These are phyloP conservation scores for Phlyctochytrium bullatum DNA, from an alignment of 192 early-diverging fungal genomes.

Conservation along the genomic window DNA sequence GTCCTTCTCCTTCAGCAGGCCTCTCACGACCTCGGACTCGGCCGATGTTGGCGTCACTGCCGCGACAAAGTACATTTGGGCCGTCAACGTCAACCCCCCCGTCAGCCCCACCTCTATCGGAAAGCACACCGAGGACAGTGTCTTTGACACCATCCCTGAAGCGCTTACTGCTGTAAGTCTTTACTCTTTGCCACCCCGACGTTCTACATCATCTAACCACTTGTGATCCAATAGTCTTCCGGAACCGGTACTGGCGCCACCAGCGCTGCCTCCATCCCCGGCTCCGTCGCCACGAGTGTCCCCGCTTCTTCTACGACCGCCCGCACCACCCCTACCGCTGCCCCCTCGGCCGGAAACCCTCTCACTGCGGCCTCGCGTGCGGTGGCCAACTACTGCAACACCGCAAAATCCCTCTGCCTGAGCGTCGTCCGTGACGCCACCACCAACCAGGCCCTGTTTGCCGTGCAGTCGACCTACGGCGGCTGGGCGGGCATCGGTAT, in stretches of 20 bases:
- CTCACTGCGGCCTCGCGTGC: no score
- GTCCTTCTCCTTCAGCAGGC: not conserved
- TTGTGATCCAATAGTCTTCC: no score
- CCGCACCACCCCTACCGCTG: not conserved
- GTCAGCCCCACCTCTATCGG: not conserved
- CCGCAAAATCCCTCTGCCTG: constrained; percentile 1
- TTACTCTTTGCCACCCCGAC: not conserved
- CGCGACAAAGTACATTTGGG: not conserved
- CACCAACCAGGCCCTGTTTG: not conserved
- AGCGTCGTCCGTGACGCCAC: not conserved
- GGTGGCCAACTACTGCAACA: not conserved
- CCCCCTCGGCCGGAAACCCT: not conserved
- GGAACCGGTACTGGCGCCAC: no score
- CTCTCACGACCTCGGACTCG: not conserved
- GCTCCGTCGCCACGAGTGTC: no score
- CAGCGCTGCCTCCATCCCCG: no score
- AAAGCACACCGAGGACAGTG: not conserved
- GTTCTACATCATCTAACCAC: not conserved
- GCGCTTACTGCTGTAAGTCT: not conserved
- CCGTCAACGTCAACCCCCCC: not conserved
- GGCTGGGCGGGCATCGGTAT: constrained; percentile 18
- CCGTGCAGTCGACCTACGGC: not conserved
- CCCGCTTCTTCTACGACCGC: not conserved
- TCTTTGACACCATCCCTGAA: not conserved
- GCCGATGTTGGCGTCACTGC: not conserved